These are phyloP conservation scores for Kodamaea laetipori DNA, from an alignment of 805 yeast species.

Conservation along the genomic window DNA sequence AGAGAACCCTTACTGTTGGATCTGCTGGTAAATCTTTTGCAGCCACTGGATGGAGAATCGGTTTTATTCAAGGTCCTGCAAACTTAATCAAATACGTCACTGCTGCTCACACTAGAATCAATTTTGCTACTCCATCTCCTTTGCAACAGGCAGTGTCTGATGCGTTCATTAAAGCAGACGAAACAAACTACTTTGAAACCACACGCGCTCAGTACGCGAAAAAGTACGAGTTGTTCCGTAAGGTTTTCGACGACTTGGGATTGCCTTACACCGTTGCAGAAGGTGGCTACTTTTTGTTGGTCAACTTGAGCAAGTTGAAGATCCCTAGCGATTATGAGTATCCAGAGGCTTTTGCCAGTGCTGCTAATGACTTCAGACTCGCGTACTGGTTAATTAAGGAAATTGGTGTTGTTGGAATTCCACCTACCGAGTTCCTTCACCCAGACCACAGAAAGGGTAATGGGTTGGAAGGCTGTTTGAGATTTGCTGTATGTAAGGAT, in stretches of 20 bases:
- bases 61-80: constrained; percentile 91
- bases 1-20: constrained; percentile 85
- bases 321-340: constrained; percentile 71
- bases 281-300: constrained; percentile 92
- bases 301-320: constrained; percentile 79
- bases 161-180: constrained; percentile 64
- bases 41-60: constrained; percentile 99
- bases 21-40: constrained; percentile 98
- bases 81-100: constrained; percentile 78
- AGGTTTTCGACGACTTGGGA: constrained; percentile 81
- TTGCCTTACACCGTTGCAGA: constrained; percentile 89
- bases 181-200: constrained; percentile 64
- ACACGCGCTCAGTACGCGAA: constrained; percentile 68
- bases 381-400: constrained; percentile 94
- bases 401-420: constrained; percentile 93
- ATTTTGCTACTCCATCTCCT: constrained; percentile 89
- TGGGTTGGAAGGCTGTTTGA: constrained; percentile 78
- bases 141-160: constrained; percentile 88
- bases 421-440: constrained; percentile 92
- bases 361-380: constrained; percentile 82
- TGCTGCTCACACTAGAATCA: constrained; percentile 91
- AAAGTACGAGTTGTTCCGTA: constrained; percentile 73
- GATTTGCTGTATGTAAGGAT: constrained; percentile 97
- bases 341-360: constrained; percentile 66
- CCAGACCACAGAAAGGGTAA: constrained; percentile 60